Evolutionary conservation across 257 asterid genomes (phyloP).

Genomic region (Solanum dulcamara): DNA sequence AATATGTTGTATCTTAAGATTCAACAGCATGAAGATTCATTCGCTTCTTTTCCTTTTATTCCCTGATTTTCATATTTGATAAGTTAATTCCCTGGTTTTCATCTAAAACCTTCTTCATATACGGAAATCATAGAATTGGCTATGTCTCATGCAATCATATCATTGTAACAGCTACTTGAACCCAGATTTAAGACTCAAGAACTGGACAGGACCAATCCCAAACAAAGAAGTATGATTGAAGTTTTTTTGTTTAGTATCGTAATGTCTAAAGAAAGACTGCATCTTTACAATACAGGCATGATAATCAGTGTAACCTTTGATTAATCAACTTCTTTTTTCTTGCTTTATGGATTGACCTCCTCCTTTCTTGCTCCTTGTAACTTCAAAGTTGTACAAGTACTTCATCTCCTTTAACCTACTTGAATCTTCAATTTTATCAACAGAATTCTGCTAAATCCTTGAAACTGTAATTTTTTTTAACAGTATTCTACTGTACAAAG

Average conservation of each 20-base stretch:
- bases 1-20: background rate
- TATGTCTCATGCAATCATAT: background rate
- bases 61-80: background rate
- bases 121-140: background rate
- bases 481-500: background rate
- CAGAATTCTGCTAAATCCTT: background rate
- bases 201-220: background rate
- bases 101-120: background rate
- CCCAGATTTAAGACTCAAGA: background rate
- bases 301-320: background rate
- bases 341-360: background rate
- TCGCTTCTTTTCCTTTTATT: background rate
- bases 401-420: background rate
- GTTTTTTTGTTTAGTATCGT: background rate
- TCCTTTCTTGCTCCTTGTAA: background rate
- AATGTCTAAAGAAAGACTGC: background rate
- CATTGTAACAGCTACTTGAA: background rate
- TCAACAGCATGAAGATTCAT: background rate
- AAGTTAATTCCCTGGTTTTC: background rate
- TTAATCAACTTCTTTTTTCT: background rate
- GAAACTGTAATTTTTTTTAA: background rate
- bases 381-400: background rate
- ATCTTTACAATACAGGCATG: background rate
- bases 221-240: background rate
- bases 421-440: background rate